These are phyloP conservation scores for Schizothecium vesticola DNA, from an alignment of 495 filamentous ascomycete genomes.

Conservation along the genomic window DNA sequence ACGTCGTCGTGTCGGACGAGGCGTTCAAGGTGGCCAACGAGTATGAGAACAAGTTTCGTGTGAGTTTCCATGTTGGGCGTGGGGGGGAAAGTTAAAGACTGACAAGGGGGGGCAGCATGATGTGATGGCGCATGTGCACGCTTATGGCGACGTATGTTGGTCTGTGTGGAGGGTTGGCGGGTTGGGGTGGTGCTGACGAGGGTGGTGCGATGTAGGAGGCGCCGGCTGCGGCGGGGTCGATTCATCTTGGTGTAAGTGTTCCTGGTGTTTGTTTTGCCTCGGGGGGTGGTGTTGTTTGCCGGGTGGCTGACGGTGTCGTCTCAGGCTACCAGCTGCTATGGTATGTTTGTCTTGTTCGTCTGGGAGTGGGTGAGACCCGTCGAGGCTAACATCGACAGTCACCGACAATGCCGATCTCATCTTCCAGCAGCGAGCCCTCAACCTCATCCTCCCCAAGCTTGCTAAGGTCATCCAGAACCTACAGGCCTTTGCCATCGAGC, in stretches of 20 bases:
- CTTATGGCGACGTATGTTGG: slow-evolving; percentile 53
- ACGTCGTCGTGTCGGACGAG: slow-evolving; percentile 68
- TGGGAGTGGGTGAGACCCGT: too few species aligned
- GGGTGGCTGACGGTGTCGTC: background rate
- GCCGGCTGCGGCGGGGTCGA: slow-evolving; percentile 79
- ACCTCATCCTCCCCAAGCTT: slow-evolving; percentile 77
- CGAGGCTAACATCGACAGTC: background rate
- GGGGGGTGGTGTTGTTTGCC: background rate
- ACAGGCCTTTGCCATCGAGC: slow-evolving; percentile 65
- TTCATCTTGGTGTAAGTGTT: slow-evolving; percentile 59
- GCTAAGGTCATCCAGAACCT: slow-evolving; percentile 82
- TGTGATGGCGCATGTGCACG: slow-evolving; percentile 54
- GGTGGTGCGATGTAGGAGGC: slow-evolving; percentile 46
- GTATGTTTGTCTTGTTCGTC: background rate
- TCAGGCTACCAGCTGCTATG: slow-evolving; percentile 30
- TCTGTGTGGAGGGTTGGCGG: background rate
- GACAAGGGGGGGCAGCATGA: slow-evolving; percentile 36
- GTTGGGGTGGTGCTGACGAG: background rate
- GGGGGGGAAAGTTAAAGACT: background rate
- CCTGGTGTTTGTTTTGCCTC: background rate
- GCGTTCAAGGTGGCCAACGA: slow-evolving; percentile 71
- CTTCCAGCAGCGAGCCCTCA: slow-evolving; percentile 52
- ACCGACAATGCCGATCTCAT: slow-evolving; percentile 84
- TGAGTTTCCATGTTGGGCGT: background rate
- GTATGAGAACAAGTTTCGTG: slow-evolving; percentile 55